Evolutionary conservation across 2,329 filamentous ascomycete genomes (phyloP).

Genomic region (Claviceps arundinis): DNA sequence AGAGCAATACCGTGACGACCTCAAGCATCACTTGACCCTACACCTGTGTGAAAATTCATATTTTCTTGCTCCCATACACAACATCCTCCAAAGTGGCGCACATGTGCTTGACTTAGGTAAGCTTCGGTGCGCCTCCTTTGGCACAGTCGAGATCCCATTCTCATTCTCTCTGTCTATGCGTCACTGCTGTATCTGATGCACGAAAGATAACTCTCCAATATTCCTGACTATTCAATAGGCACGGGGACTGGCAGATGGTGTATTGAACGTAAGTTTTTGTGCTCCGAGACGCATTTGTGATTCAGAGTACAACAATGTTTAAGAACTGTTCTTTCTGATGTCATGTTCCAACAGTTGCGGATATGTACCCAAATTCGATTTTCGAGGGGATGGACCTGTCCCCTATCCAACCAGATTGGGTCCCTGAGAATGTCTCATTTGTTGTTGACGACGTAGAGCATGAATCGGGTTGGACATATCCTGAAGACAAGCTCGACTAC

Average conservation of each 20-base stretch:
- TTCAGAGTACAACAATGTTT: neutral
- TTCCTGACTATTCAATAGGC: constrained; percentile 16
- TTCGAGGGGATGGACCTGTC: constrained; percentile 38
- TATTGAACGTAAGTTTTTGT: constrained; percentile 30
- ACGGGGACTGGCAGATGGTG: constrained; percentile 40
- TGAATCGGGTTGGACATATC: constrained; percentile 34
- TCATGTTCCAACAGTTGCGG: constrained; percentile 25
- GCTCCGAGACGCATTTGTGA: neutral
- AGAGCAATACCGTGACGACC: constrained; percentile 28
- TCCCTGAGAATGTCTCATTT: constrained; percentile 38
- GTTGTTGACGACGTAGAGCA: constrained; percentile 39
- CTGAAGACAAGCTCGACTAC: constrained; percentile 31
- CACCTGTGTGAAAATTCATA: constrained; percentile 25
- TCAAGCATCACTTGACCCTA: constrained; percentile 27
- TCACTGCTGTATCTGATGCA: neutral
- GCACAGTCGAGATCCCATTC: too few relatives aligned
- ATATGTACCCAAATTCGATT: constrained; percentile 28
- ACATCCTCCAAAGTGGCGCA: constrained; percentile 23
- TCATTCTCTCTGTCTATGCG: neutral
- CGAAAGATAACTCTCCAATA: neutral
- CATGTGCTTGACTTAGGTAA: constrained; percentile 34
- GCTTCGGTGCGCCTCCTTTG: constrained; percentile 10
- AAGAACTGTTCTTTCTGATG: neutral
- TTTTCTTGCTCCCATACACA: constrained; percentile 31
- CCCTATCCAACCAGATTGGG: constrained; percentile 37